phyloP scores from a whole-genome alignment of 345 rosid genomes.

The Aethionema arabicum region DNA sequence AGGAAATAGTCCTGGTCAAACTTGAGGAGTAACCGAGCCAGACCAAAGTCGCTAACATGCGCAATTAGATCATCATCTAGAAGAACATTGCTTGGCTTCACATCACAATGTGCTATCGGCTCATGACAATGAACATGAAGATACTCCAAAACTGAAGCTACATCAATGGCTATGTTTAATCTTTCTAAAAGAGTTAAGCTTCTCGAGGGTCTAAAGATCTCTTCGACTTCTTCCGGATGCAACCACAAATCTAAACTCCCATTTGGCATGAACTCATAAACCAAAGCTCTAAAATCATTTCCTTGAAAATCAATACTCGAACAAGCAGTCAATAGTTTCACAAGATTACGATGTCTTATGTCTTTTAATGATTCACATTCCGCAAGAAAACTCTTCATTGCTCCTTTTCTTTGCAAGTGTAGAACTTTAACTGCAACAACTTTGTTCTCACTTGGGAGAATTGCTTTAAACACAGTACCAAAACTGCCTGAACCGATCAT shows the following conservation, averaged over 20 bases:
- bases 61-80: slow-evolving; percentile 36
- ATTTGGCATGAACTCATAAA: no score
- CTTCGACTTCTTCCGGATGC: not conserved
- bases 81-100: not conserved
- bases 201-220: not conserved
- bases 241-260: not conserved
- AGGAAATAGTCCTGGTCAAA: not conserved
- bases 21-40: slow-evolving; percentile 33
- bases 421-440: not conserved
- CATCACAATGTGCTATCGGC: not conserved
- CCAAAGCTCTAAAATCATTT: not conserved
- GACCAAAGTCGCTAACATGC: slow-evolving; percentile 39
- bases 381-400: not conserved
- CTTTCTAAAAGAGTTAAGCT: not conserved
- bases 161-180: not conserved
- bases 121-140: not conserved
- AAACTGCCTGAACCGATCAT: not conserved
- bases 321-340: not conserved
- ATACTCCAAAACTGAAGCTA: not conserved
- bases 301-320: not conserved
- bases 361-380: not conserved
- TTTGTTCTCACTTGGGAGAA: not conserved
- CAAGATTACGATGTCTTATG: not conserved
- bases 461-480: not conserved
- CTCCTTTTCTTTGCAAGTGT: not conserved